Conservation (phyloP, 257 asterid species). For the Solanum raphanifolium region DNA sequence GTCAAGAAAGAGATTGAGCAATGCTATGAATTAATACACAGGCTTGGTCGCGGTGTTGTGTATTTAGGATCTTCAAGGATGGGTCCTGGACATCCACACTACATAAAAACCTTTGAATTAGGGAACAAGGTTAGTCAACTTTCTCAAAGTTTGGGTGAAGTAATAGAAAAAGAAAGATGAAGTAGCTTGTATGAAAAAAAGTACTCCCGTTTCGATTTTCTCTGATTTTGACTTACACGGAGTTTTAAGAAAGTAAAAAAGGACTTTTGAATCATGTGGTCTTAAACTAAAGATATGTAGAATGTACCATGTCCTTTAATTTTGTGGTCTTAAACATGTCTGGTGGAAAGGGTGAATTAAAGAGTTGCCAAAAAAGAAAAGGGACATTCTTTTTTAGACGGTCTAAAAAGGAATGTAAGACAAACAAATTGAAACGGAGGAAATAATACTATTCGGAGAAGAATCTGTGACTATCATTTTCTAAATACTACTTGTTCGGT, state of each 20-base stretch:
- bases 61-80: slow-evolving; percentile 90
- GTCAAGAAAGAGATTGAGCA: slow-evolving; percentile 76
- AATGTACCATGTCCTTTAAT: neutral
- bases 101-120: slow-evolving; percentile 42
- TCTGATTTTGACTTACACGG: neutral
- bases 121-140: slow-evolving; percentile 47
- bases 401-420: neutral
- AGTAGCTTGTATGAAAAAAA: neutral
- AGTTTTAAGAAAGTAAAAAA: neutral
- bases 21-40: slow-evolving; percentile 70
- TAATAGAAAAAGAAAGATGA: neutral
- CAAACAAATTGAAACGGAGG: neutral
- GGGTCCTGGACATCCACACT: slow-evolving; percentile 68
- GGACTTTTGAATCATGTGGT: neutral
- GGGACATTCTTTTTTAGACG: neutral
- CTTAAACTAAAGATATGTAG: too few relatives aligned
- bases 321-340: neutral
- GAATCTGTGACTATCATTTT: neutral
- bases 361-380: neutral
- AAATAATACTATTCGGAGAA: neutral
- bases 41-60: slow-evolving; percentile 86
- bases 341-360: neutral
- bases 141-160: neutral
- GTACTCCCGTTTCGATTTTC: neutral
- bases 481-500: slow-evolving; percentile 9